These are phyloP conservation scores for Lasiosphaeria miniovina DNA, from an alignment of 495 filamentous ascomycete genomes.

Conservation along the genomic window DNA sequence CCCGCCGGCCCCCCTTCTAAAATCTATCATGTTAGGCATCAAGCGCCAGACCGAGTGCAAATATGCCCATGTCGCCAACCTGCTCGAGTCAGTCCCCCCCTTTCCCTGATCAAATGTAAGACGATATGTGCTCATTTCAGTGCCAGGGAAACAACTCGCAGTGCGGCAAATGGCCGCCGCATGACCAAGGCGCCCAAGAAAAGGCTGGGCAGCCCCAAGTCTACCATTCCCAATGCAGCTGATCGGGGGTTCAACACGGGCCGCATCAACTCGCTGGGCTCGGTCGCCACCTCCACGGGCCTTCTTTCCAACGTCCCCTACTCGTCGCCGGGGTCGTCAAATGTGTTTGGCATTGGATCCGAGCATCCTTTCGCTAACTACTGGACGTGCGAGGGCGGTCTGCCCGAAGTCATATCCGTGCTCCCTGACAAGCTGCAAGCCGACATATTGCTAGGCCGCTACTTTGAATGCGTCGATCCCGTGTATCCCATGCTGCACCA, in stretches of 20 bases:
- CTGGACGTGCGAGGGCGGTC: slow-evolving; percentile 69
- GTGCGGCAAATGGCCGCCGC: slow-evolving; percentile 48
- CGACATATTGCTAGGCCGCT: slow-evolving; percentile 64
- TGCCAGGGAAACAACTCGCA: slow-evolving; percentile 46
- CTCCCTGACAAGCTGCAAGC: slow-evolving; percentile 68
- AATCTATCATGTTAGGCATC: slow-evolving; percentile 39
- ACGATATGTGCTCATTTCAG: slow-evolving; percentile 6
- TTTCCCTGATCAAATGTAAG: neutral
- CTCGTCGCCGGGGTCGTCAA: slow-evolving; percentile 58
- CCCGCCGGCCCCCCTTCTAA: slow-evolving; percentile 2
- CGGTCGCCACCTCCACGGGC: slow-evolving; percentile 50
- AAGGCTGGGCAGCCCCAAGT: slow-evolving; percentile 24
- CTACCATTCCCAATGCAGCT: slow-evolving; percentile 44
- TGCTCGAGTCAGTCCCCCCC: slow-evolving; percentile 56
- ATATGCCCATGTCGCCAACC: slow-evolving; percentile 65
- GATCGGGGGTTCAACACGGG: slow-evolving; percentile 41
- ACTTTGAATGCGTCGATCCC: slow-evolving; percentile 71
- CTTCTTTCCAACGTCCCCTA: slow-evolving; percentile 67
- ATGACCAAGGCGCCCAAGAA: slow-evolving; percentile 59
- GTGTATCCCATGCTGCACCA: slow-evolving; percentile 71
- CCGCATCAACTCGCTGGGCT: slow-evolving; percentile 36
- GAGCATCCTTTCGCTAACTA: slow-evolving; percentile 73
- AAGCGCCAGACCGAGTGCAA: slow-evolving; percentile 67
- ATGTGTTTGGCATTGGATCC: slow-evolving; percentile 65
- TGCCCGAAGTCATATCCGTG: slow-evolving; percentile 67